Evolutionary conservation across 352 stramenopile genomes (phyloP).

Genomic region (Bremia lactucae): DNA sequence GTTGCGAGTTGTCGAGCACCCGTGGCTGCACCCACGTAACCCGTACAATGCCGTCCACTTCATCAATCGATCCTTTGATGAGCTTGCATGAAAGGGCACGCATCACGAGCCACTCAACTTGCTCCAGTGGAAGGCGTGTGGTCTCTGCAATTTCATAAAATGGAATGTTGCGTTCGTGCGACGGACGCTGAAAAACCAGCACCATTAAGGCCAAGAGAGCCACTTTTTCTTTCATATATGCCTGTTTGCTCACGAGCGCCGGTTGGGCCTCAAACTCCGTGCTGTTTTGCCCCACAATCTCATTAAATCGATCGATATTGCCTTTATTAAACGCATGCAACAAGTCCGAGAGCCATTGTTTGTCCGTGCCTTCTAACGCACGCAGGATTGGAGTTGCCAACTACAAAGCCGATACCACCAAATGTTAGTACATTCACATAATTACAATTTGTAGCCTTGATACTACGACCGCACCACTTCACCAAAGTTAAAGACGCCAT

Average conservation of each 20-base stretch:
- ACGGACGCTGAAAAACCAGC: slow-evolving; percentile 92
- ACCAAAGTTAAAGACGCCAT: slow-evolving; percentile 97
- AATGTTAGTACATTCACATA: slow-evolving; percentile 4
- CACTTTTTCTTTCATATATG: slow-evolving; percentile 97
- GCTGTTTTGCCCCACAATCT: slow-evolving; percentile 61
- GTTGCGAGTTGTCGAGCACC: slow-evolving; percentile 71
- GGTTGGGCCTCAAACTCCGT: slow-evolving; percentile 85
- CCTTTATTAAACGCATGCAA: slow-evolving; percentile 91
- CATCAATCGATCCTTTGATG: slow-evolving; percentile 90
- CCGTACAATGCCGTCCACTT: slow-evolving; percentile 89
- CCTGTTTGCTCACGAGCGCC: slow-evolving; percentile 87
- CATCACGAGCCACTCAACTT: slow-evolving; percentile 99
- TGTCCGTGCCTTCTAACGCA: slow-evolving; percentile 81
- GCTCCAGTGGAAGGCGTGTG: slow-evolving; percentile 72
- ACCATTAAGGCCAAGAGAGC: slow-evolving; percentile 94
- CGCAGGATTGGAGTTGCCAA: slow-evolving; percentile 89
- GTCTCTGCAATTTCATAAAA: slow-evolving; percentile 91
- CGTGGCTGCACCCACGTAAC: slow-evolving; percentile 93
- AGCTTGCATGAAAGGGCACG: slow-evolving; percentile 91
- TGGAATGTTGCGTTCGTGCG: slow-evolving; percentile 87
- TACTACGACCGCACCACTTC: slow-evolving; percentile 79
- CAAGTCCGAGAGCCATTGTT: slow-evolving; percentile 92
- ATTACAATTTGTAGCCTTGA: not conserved
- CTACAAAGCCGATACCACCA: slow-evolving; percentile 16
- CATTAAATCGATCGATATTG: slow-evolving; percentile 92